phyloP scores from a whole-genome alignment of 2,329 filamentous ascomycete genomes.

The Davidsoniella australis region DNA sequence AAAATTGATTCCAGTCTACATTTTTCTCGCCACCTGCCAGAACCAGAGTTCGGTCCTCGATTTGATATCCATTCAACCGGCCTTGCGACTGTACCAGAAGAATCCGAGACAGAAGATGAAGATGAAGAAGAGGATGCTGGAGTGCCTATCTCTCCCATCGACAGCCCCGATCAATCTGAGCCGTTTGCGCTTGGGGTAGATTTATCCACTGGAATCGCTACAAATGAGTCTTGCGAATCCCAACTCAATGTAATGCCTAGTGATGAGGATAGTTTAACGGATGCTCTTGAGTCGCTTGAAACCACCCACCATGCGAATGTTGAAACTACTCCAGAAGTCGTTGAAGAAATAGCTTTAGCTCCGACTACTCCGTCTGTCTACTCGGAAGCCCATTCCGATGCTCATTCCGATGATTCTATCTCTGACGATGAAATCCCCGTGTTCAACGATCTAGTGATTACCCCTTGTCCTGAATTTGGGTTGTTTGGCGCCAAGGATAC shows the following conservation, averaged over 20 bases:
- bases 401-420: background rate
- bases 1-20: background rate
- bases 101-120: conserved; percentile 6
- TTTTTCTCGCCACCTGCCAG: background rate
- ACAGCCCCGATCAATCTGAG: background rate
- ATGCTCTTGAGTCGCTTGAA: too few species aligned
- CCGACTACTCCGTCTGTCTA: background rate
- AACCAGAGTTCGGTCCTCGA: conserved; percentile 1
- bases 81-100: conserved; percentile 8
- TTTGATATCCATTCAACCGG: background rate
- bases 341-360: background rate
- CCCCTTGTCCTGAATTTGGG: background rate
- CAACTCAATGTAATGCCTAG: too few species aligned
- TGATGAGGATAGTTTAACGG: too few species aligned
- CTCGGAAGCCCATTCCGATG: background rate
- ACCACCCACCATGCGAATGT: too few species aligned
- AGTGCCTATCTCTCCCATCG: background rate
- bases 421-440: background rate
- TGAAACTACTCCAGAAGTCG: background rate
- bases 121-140: conserved; percentile 2
- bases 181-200: background rate
- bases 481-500: too few species aligned
- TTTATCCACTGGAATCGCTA: background rate
- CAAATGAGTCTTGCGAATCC: background rate
- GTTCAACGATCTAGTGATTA: too few species aligned